A percentile compares a stretch with the other conserved stretches of the same genome.
Conservation (phyloP, 75 land plant genomes). For the Ceratopteris richardii region DNA sequence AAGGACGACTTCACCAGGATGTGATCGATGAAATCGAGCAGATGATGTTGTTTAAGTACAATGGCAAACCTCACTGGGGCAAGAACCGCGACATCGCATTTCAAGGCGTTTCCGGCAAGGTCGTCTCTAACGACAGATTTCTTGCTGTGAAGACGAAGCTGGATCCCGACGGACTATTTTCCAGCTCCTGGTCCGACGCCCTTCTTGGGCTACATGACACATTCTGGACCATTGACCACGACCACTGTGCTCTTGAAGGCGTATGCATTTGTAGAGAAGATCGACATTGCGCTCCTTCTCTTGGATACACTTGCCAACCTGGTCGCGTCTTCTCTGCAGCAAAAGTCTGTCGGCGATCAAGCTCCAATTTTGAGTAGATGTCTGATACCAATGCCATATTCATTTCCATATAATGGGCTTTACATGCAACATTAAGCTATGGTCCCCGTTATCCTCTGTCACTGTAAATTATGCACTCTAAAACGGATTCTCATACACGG, state of each 20-base stretch:
- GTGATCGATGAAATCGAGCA: slow-evolving; percentile 36
- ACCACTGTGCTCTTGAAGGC: slow-evolving; percentile 76
- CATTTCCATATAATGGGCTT: no score
- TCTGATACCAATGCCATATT: no score
- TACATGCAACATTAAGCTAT: no score
- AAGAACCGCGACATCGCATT: slow-evolving; percentile 20
- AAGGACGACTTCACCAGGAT: slow-evolving; percentile 19
- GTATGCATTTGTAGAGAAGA: slow-evolving; percentile 62
- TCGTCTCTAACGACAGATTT: slow-evolving; percentile 7
- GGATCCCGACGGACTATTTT: slow-evolving; percentile 30
- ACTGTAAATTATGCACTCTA: no score
- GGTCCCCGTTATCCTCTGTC: no score
- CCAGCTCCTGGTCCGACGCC: slow-evolving; percentile 26
- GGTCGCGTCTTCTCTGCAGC: slow-evolving; percentile 55
- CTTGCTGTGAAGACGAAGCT: slow-evolving; percentile 12
- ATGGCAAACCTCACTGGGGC: slow-evolving; percentile 32
- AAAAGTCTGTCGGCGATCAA: slow-evolving; percentile 37
- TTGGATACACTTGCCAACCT: slow-evolving; percentile 47
- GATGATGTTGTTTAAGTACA: slow-evolving; percentile 22
- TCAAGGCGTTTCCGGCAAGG: not conserved
- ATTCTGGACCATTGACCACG: not conserved
- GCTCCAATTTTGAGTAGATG: no score
- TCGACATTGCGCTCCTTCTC: slow-evolving; percentile 50
- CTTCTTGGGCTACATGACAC: slow-evolving; percentile 12
- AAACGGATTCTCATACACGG: no score